Base-by-base conservation (phyloP, 163 green algal genomes). In the Coccomyxa subellipsoidea region DNA sequence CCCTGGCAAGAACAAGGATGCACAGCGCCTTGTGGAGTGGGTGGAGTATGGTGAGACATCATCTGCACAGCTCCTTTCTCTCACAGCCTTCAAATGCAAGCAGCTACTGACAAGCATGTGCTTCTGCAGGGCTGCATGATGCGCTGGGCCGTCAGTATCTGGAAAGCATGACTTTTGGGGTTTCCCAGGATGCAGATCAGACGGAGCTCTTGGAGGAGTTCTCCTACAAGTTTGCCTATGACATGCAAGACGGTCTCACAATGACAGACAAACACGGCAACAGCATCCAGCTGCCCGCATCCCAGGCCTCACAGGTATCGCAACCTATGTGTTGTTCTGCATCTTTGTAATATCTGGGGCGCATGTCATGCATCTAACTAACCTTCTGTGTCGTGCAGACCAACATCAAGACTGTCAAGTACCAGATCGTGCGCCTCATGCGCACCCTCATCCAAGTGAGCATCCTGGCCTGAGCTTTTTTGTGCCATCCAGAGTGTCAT, bases 141-240 rank as follows among this genome's bases (percentile, higher is more conserved):
- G 92, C 93, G 7, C 81, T 98, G n/a, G 80, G 92, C 75, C 81
- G 90, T 37, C 88, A 89, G 76, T 98, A 94, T 85, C 88, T 98
- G 15, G 93, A 94, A 82, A 95, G 87, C 34, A 83, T 97, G 37
- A 88, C 91, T 76, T 98, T 98, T 87, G 94, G 93, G 70, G 92
- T 98, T 37, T 93, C 88, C 7, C 81, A 81, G 2, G 91, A 96
- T 76, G 77, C 88, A 4, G 88, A 89, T n/a, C 90, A 87, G 38
- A 90, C 84, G 8, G 69, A 91, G 47, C 89, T 98, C 38, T 83
- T 98, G 69, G 94, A 98, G 88, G 93, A 94, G 88, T 94, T 95
- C 84, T 83, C 94, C 18, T 96, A 93, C 88, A 91, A 81, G 72
- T 96, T 96, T 80, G 81, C 54, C 31, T 96, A 95, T 80, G 87